Evolutionary conservation across 257 asterid species (phyloP).

Genomic region (Salvia miltiorrhiza): DNA sequence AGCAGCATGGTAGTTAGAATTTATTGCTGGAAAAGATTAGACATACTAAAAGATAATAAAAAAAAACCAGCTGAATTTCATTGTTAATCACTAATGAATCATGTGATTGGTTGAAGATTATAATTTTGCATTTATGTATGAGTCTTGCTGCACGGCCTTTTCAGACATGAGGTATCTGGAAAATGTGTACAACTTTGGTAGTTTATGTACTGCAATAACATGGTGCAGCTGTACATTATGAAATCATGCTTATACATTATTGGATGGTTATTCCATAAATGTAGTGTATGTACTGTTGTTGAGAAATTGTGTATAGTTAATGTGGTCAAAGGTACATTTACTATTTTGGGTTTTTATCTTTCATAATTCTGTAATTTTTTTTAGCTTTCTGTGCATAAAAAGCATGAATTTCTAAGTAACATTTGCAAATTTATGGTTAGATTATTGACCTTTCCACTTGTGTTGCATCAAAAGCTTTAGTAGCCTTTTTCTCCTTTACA

Average conservation of each 20-base stretch:
- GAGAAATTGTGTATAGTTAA: neutral
- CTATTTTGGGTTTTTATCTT: neutral
- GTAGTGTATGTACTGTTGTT: neutral
- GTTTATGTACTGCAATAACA: conserved; percentile 12
- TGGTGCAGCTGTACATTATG: conserved; percentile 21
- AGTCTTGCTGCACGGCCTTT: conserved; percentile 7
- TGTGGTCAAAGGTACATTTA: neutral
- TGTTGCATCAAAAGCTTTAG: neutral
- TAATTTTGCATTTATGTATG: conserved; percentile 1
- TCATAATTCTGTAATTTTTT: neutral
- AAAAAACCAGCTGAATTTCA: neutral
- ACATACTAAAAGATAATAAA: neutral
- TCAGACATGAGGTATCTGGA: neutral
- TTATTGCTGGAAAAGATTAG: neutral
- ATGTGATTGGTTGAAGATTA: conserved; percentile 12
- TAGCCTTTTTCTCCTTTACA: neutral
- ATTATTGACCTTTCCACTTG: neutral
- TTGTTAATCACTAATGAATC: neutral
- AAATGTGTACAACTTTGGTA: conserved; percentile 6
- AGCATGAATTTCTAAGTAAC: neutral
- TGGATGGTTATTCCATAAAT: conserved; percentile 17
- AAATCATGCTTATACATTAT: conserved; percentile 15
- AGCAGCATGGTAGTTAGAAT: neutral
- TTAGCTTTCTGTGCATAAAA: neutral
- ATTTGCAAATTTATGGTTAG: neutral